Evolutionary conservation across 2,329 filamentous ascomycete species (phyloP).

Genomic region (Fusarium sp.): DNA sequence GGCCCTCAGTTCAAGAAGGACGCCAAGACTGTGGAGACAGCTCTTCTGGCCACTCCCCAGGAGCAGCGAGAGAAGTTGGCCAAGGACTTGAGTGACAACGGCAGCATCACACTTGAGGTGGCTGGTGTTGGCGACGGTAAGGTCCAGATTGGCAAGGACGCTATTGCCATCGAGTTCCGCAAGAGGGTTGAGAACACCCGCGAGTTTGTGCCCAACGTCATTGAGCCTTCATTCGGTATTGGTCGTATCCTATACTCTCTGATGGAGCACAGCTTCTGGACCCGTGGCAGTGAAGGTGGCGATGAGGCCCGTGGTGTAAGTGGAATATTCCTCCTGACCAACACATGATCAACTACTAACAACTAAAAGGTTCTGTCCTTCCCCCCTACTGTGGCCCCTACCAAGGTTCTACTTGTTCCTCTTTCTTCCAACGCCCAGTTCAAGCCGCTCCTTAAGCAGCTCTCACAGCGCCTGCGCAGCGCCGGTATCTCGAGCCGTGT

Average conservation of each 20-base stretch:
- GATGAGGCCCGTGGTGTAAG: conserved; percentile 87
- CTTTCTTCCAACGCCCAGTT: conserved; percentile 87
- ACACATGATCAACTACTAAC: conserved; percentile 30
- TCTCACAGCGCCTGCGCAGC: conserved; percentile 83
- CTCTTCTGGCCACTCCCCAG: conserved; percentile 82
- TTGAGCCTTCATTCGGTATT: conserved; percentile 98
- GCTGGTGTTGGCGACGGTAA: conserved; percentile 76
- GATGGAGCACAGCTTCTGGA: conserved; percentile 97
- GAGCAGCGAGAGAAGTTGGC: conserved; percentile 85
- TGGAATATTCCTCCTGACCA: conserved; percentile 59
- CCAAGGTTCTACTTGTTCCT: conserved; percentile 93
- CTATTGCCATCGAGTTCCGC: conserved; percentile 86
- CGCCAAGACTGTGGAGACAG: conserved; percentile 85
- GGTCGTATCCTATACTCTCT: conserved; percentile 93
- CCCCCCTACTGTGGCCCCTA: conserved; percentile 82
- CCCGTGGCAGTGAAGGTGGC: conserved; percentile 73
- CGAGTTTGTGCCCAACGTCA: conserved; percentile 95
- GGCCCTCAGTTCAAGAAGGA: conserved; percentile 97
- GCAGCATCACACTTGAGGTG: conserved; percentile 84
- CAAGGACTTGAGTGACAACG: conserved; percentile 78
- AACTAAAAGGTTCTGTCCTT: conserved; percentile 66
- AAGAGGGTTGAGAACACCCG: conserved; percentile 86
- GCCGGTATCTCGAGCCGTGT: conserved; percentile 86
- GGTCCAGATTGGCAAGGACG: conserved; percentile 83
- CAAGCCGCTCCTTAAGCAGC: conserved; percentile 78